phyloP scores from a whole-genome alignment of 352 stramenopile genomes.

The Phytophthora tubulina region DNA sequence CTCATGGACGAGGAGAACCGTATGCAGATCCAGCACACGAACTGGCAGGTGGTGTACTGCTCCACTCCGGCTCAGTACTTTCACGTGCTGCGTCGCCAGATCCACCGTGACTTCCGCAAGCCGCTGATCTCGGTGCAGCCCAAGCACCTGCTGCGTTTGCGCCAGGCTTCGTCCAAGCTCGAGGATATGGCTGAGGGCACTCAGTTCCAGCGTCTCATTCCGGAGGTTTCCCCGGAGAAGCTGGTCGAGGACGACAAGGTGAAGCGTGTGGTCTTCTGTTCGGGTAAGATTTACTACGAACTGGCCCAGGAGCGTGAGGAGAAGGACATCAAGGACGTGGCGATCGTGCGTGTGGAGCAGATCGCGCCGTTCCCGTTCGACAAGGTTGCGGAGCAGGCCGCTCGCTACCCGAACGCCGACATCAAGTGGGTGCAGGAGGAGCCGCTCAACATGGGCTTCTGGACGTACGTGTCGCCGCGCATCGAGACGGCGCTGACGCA shows the following conservation, averaged over 20 bases:
- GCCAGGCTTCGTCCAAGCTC: slow-evolving; percentile 90
- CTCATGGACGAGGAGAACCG: slow-evolving; percentile 93
- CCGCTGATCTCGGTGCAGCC: slow-evolving; percentile 96
- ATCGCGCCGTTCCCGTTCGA: slow-evolving; percentile 98
- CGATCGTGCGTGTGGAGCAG: slow-evolving; percentile 96
- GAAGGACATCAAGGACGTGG: slow-evolving; percentile 82
- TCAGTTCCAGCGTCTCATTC: slow-evolving; percentile 92
- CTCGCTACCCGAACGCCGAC: slow-evolving; percentile 93
- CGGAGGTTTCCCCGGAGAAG: slow-evolving; percentile 78
- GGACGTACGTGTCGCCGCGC: slow-evolving; percentile 93
- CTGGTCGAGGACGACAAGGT: slow-evolving; percentile 67
- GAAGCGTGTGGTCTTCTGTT: slow-evolving; percentile 93
- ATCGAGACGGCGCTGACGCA: slow-evolving; percentile 96
- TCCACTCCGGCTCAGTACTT: slow-evolving; percentile 95
- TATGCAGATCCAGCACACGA: slow-evolving; percentile 97
- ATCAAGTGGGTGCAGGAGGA: slow-evolving; percentile 97
- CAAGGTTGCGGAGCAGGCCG: slow-evolving; percentile 90
- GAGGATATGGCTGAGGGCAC: slow-evolving; percentile 95
- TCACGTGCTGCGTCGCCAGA: slow-evolving; percentile 91
- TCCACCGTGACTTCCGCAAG: slow-evolving; percentile 98
- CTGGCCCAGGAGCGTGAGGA: slow-evolving; percentile 92
- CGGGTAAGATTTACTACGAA: slow-evolving; percentile 99
- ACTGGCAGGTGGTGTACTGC: slow-evolving; percentile 98
- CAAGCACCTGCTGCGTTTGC: slow-evolving; percentile 96
- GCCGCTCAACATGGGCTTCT: slow-evolving; percentile 97